phyloP scores from a whole-genome alignment of 345 rosid species.

The Adansonia digitata region DNA sequence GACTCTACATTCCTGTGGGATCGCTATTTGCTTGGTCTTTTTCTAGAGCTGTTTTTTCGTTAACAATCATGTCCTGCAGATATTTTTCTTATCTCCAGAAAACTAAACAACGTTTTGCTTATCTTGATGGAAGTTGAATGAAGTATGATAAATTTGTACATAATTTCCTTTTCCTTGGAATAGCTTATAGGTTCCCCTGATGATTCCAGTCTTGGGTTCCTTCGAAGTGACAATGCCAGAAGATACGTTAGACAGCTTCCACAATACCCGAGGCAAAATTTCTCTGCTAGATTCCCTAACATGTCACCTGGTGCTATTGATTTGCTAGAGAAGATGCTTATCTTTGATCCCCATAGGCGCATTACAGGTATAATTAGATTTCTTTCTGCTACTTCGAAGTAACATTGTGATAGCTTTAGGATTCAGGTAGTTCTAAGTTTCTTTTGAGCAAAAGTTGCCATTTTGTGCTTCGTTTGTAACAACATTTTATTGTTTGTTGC shows the following conservation, averaged over 20 bases:
- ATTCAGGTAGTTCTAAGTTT: conserved; percentile 3
- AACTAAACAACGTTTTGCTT: background rate
- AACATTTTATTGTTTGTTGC: conserved; percentile 18
- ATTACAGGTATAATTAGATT: conserved; percentile 61
- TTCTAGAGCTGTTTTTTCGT: background rate
- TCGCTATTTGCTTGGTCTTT: background rate
- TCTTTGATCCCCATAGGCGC: conserved; percentile 86
- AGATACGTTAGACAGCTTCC: conserved; percentile 98
- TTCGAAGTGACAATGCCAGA: conserved; percentile 93
- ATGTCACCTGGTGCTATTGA: conserved; percentile 72
- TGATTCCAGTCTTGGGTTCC: conserved; percentile 90
- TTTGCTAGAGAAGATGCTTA: conserved; percentile 88
- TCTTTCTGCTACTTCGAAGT: background rate
- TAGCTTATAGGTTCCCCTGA: conserved; percentile 98
- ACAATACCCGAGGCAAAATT: conserved; percentile 82
- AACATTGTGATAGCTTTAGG: conserved; percentile 4
- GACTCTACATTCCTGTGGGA: background rate
- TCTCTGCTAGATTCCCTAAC: conserved; percentile 62
- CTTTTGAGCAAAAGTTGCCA: background rate
- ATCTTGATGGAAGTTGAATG: conserved; percentile 8
- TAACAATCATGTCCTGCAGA: background rate
- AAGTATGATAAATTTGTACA: conserved; percentile 7
- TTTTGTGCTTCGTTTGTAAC: background rate
- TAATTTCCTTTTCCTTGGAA: conserved; percentile 18
- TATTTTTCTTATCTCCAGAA: background rate